A percentile compares a stretch with the other conserved stretches of the same genome.
These are phyloP conservation scores for Ustilago vetiveriae DNA, from an alignment of 1,284 basidiomycete genomes.

Conservation along the genomic window DNA sequence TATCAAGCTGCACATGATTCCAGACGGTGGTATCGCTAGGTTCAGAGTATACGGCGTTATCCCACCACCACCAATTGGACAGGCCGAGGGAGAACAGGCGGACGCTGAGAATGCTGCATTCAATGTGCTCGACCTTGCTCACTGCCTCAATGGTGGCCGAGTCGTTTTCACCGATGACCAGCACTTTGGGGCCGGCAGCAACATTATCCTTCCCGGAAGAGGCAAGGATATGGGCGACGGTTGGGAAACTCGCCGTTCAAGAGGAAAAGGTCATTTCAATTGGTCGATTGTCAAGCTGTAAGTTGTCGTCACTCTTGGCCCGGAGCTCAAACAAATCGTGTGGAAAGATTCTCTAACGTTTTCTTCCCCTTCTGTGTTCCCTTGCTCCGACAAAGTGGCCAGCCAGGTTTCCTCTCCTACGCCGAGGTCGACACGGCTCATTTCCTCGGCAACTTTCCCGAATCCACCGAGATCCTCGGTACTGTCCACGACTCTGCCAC, in stretches of 20 bases:
- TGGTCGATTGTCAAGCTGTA: conserved; percentile 90
- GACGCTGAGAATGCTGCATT: conserved; percentile 64
- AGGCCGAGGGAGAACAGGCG: conserved; percentile 65
- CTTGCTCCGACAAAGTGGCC: conserved; percentile 39
- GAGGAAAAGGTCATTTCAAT: conserved; percentile 82
- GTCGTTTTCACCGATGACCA: conserved; percentile 82
- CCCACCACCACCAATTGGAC: conserved; percentile 55
- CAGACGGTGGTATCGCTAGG: conserved; percentile 81
- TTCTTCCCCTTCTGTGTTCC: background rate
- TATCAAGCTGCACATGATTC: conserved; percentile 93
- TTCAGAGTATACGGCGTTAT: conserved; percentile 67
- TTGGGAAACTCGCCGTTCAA: conserved; percentile 94
- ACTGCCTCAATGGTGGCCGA: conserved; percentile 87
- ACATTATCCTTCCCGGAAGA: conserved; percentile 89
- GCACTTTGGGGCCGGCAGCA: conserved; percentile 91
- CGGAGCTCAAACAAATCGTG: no score
- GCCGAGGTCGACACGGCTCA: conserved; percentile 92
- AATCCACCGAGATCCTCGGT: conserved; percentile 80
- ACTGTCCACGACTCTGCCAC: conserved; percentile 68
- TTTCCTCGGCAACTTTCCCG: conserved; percentile 96
- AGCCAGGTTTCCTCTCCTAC: conserved; percentile 75
- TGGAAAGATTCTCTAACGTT: no score
- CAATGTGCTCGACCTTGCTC: conserved; percentile 80
- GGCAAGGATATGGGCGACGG: conserved; percentile 94
- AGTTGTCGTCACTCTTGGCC: conserved; percentile 68